Conservation (phyloP, 176 grass and related monocot genomes). For the Guadua angustifolia region DNA sequence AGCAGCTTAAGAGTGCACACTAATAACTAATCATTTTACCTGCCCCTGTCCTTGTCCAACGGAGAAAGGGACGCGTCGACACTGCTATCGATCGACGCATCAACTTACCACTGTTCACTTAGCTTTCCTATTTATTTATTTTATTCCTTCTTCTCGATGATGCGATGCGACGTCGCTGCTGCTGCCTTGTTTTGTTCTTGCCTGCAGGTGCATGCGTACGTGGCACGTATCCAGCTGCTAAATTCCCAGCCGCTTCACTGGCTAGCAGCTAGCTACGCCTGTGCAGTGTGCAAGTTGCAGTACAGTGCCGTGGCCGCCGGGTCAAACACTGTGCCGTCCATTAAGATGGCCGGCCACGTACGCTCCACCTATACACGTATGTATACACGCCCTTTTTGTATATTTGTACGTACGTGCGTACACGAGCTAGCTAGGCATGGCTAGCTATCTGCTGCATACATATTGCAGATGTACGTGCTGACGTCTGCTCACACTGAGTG, state of each 20-base stretch:
- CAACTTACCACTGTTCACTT: background rate
- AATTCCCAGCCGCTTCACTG: background rate
- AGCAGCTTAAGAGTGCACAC: background rate
- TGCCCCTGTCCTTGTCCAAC: background rate
- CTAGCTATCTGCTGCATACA: background rate
- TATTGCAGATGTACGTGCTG: conserved; percentile 20
- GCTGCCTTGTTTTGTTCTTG: background rate
- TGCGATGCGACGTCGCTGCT: background rate
- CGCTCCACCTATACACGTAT: background rate
- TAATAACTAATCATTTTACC: background rate
- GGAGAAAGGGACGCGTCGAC: background rate
- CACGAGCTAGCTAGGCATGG: background rate
- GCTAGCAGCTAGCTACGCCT: background rate
- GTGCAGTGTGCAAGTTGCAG: background rate
- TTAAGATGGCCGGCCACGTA: background rate
- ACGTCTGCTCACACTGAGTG: background rate
- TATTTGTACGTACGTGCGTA: background rate
- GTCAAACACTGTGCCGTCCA: conserved; percentile 17
- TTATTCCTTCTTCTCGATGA: background rate
- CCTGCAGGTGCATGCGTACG: background rate
- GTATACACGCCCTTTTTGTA: background rate
- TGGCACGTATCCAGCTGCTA: background rate
- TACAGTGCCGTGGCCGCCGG: conserved; percentile 8
- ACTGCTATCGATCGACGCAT: background rate
- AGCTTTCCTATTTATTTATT: too few species aligned